Evolutionary conservation across 306 rosid genomes (phyloP).

Genomic region (Lathyrus aphaca): DNA sequence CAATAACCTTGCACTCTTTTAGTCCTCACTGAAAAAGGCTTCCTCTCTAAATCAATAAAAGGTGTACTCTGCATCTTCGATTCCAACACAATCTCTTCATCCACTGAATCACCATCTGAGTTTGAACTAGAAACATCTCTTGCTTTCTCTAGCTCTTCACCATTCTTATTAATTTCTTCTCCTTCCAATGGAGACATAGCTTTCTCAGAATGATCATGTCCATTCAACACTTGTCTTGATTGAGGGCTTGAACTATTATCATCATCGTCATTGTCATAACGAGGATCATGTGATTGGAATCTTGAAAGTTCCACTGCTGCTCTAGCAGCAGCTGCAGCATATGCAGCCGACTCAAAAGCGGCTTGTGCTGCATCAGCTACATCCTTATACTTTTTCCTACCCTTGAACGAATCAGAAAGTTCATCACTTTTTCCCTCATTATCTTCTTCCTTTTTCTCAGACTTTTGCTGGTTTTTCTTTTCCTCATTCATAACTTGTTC

Average conservation of each 20-base stretch:
- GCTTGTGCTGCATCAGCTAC: constrained; percentile 95
- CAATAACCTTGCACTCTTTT: constrained; percentile 37
- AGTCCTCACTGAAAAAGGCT: constrained; percentile 63
- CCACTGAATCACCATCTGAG: constrained; percentile 33
- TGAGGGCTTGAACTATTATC: constrained; percentile 48
- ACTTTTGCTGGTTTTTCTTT: constrained; percentile 43
- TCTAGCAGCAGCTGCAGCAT: constrained; percentile 90
- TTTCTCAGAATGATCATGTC: constrained; percentile 28
- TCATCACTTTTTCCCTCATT: constrained; percentile 46
- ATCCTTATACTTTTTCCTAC: constrained; percentile 60
- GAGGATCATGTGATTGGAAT: constrained; percentile 54
- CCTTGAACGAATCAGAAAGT: constrained; percentile 52
- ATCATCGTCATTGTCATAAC: constrained; percentile 7
- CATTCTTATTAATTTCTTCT: constrained; percentile 31
- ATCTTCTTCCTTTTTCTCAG: constrained; percentile 37
- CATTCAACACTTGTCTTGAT: constrained; percentile 37
- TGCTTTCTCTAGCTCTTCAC: constrained; percentile 41
- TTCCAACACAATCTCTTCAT: constrained; percentile 30
- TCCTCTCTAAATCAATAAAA: constrained; percentile 49
- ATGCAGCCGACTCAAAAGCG: constrained; percentile 90
- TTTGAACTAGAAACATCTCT: constrained; percentile 41
- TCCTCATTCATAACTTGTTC: constrained; percentile 41
- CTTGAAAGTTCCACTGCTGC: constrained; percentile 84
- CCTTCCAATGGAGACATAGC: constrained; percentile 34
- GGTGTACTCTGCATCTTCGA: constrained; percentile 44